These are phyloP conservation scores for Citrullus colocynthis DNA, from an alignment of 306 rosid genomes.

Conservation along the genomic window DNA sequence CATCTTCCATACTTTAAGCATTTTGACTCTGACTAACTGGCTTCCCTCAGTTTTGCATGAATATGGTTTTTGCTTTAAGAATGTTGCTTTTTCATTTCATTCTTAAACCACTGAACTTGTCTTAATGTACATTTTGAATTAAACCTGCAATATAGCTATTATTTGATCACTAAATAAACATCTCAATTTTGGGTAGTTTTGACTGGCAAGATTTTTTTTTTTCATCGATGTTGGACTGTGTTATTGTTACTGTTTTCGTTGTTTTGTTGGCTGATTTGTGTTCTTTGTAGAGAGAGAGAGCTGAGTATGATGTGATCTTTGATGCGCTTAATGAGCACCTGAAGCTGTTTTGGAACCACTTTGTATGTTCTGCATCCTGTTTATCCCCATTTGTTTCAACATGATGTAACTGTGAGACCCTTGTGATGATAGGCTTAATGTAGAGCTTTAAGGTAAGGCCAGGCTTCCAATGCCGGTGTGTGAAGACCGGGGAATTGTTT, in stretches of 20 bases:
- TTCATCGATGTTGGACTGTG: neutral
- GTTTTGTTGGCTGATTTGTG: neutral
- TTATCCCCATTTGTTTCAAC: neutral
- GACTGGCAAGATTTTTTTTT: neutral
- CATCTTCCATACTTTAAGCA: neutral
- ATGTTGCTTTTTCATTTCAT: neutral
- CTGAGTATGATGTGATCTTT: slow-evolving; percentile 6
- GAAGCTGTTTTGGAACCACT: slow-evolving; percentile 30
- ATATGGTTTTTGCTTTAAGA: neutral
- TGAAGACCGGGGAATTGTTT: too few relatives aligned
- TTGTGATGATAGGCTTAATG: neutral
- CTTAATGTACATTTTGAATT: neutral
- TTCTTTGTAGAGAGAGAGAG: neutral
- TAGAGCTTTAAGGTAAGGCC: too few relatives aligned
- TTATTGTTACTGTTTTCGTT: neutral
- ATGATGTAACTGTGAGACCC: neutral
- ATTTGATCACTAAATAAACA: neutral
- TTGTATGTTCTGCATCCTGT: slow-evolving; percentile 2
- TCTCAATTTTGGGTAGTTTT: neutral
- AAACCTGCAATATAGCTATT: neutral
- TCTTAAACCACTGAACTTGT: too few relatives aligned
- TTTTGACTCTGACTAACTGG: too few relatives aligned
- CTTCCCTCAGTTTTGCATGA: neutral
- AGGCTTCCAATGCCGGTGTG: too few relatives aligned
- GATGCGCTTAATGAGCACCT: slow-evolving; percentile 33